Conservation (phyloP, 148 eudicot species). For the Nepenthes mirabilis region DNA sequence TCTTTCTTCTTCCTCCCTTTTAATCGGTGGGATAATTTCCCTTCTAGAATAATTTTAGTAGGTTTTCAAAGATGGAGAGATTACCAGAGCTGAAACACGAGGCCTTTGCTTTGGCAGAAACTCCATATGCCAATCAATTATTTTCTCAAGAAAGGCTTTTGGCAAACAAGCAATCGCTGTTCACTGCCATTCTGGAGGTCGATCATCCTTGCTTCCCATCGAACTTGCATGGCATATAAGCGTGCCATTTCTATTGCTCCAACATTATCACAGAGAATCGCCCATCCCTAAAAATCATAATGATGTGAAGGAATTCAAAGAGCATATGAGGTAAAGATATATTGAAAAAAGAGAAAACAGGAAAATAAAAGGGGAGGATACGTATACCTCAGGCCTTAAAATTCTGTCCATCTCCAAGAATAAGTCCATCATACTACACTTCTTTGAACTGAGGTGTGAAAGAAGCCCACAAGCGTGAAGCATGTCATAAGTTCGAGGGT, state of each 20-base stretch:
- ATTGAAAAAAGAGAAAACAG: not conserved
- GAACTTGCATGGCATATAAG: constrained; percentile 39
- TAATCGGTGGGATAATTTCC: no score
- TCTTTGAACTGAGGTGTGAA: constrained; percentile 41
- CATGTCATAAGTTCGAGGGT: constrained; percentile 83
- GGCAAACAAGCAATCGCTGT: constrained; percentile 63
- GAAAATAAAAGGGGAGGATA: not conserved
- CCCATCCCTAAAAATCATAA: constrained; percentile 51
- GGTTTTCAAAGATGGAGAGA: not conserved
- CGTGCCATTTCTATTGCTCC: constrained; percentile 54
- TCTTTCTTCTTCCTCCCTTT: no score
- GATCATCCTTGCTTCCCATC: constrained; percentile 76
- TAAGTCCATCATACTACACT: constrained; percentile 52
- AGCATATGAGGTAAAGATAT: not conserved
- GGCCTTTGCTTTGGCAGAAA: not conserved
- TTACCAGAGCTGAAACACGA: not conserved
- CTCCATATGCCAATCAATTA: not conserved
- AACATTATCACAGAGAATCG: constrained; percentile 47
- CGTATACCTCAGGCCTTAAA: constrained; percentile 78
- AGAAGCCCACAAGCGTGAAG: constrained; percentile 73
- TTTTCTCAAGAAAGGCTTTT: constrained; percentile 38
- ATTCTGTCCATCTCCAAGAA: constrained; percentile 76
- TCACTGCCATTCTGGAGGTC: constrained; percentile 57
- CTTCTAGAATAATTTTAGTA: no score
- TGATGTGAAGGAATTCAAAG: not conserved